Conservation (phyloP, 2,329 filamentous ascomycete species). For the Chaetomium sp. region DNA sequence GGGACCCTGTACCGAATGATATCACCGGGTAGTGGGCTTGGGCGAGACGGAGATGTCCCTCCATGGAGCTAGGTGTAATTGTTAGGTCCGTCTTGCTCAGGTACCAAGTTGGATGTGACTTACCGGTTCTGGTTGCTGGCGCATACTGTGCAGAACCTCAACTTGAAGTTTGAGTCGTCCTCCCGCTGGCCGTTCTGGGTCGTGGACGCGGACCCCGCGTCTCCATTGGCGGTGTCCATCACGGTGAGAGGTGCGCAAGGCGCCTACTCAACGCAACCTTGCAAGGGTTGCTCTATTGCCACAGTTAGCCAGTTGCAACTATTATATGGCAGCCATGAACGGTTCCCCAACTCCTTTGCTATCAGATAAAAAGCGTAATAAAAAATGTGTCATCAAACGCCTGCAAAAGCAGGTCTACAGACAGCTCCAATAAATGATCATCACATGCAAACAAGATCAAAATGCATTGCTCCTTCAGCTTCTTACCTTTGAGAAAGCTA, state of each 20-base stretch:
- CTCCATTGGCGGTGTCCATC: constrained; percentile 40
- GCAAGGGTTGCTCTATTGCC: constrained; percentile 2
- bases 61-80: constrained; percentile 67
- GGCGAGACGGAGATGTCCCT: constrained; percentile 91
- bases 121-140: constrained; percentile 96
- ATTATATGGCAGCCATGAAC: not conserved
- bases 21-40: constrained; percentile 88
- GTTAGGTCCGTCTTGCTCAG: constrained; percentile 13
- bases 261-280: not conserved
- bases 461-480: not conserved
- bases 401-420: constrained; percentile 40
- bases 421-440: constrained; percentile 68
- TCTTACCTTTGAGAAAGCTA: constrained; percentile 14
- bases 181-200: constrained; percentile 41
- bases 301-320: constrained; percentile 8
- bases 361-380: constrained; percentile 31
- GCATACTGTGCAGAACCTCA: constrained; percentile 98
- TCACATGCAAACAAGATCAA: constrained; percentile 30
- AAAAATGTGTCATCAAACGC: constrained; percentile 45
- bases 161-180: constrained; percentile 63
- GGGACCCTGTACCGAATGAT: constrained; percentile 91
- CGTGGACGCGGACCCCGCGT: constrained; percentile 25
- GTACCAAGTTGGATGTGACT: constrained; percentile 21
- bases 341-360: not conserved
- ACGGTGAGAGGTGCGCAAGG: not conserved